Evolutionary conservation across 805 yeast species (phyloP), one percentile per base, ranked within the genome.

Genomic region (Kodamaea jinghongensis): DNA sequence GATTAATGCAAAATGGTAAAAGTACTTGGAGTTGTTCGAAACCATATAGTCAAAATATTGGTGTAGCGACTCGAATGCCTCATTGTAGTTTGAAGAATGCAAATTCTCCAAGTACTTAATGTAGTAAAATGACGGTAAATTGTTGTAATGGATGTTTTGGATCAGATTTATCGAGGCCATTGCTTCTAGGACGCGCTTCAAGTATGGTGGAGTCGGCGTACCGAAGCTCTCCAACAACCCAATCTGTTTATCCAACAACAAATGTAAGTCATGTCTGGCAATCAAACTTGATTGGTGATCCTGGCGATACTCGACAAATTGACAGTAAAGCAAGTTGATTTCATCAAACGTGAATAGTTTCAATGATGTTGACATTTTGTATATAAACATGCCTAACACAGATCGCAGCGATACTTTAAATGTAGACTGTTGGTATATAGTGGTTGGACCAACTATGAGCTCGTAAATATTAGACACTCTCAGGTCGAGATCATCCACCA

Each of bases 21-120:
- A 79, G 31, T 75, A 71, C 41, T 78, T 77, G 25, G 79, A 78
- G 46, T 75, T 75, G 42, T 73, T 76, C 7, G 88, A 78, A 60
- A 84, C 79, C 79, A 83, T 79, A 51, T 85, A 83, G 58, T 86
- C 95, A 56, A 81, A 86, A 78, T 50, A 86, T 56, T 51, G 81
- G 63, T 62, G 81, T 65, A 58, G 75, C 31, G 54, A 75, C 39
- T 61, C 63, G 51, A 61, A 71, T 0, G 81, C 75, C 1, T 73
- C 76, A 47, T 75, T 83, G 50, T 82, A 84, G 51, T 86, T 85
- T 4, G 79, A 75, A 9, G 60, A 68, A 39, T 71, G 70, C 51
- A 81, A 70, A 43, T 72, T 71, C 48, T 82, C 83, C 17, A 85
- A 64, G 49, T 81, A 84, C 34, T 69, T 71, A 33, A 84, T 67